Evolutionary conservation across 139 green algal genomes (phyloP).

Genomic region (Chlorella sp.): DNA sequence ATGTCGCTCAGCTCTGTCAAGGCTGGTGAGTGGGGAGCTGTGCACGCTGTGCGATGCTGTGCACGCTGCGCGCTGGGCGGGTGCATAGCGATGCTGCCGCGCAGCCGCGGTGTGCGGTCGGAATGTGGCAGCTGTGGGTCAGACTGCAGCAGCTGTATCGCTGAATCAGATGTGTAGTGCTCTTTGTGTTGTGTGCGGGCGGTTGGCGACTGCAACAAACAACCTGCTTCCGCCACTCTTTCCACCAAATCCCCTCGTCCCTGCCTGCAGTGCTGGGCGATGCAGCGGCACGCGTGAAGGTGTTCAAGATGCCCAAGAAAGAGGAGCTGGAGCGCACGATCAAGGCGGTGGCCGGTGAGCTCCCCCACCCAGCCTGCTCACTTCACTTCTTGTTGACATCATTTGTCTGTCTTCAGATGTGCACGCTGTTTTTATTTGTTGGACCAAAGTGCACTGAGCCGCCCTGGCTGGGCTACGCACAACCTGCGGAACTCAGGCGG

Average conservation of each 20-base stretch:
- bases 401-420: neutral
- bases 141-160: no score
- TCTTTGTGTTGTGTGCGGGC: no score
- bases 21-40: neutral
- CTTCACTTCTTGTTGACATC: neutral
- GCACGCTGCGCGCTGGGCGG: no score
- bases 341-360: slow-evolving; percentile 28
- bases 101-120: neutral
- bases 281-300: neutral
- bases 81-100: neutral
- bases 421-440: neutral
- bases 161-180: no score
- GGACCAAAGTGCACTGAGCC: no score
- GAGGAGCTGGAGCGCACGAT: slow-evolving; percentile 21
- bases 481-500: neutral
- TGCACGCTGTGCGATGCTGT: neutral
- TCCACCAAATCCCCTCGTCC: neutral
- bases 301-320: slow-evolving; percentile 12
- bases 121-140: neutral
- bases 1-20: neutral
- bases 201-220: neutral
- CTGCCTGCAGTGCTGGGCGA: slow-evolving; percentile 10
- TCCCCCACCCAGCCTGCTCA: neutral
- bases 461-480: no score
- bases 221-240: neutral